Evolutionary conservation across 1,139 yeast genomes (phyloP).

Genomic region (Yamadazyma sp.): DNA sequence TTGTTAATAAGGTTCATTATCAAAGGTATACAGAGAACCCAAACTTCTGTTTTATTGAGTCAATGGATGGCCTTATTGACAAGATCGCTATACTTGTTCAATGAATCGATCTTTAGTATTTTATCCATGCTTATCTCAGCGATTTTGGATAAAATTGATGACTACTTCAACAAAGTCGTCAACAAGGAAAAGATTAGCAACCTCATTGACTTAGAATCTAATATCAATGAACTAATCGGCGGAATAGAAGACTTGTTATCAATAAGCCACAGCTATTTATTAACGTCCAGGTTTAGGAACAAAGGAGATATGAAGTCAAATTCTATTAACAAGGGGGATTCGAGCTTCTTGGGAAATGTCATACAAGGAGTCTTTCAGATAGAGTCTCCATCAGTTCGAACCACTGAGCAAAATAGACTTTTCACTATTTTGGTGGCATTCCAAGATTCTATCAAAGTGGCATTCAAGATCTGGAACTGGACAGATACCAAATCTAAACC

Average conservation of each 20-base stretch:
- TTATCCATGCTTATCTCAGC: conserved; percentile 50
- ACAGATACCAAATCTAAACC: conserved; percentile 50
- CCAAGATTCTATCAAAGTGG: conserved; percentile 55
- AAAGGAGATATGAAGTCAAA: conserved; percentile 17
- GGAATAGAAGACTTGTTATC: conserved; percentile 66
- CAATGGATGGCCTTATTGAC: conserved; percentile 49
- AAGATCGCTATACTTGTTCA: conserved; percentile 46
- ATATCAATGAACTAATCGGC: conserved; percentile 53
- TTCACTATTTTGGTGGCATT: conserved; percentile 61
- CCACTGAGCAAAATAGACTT: conserved; percentile 55
- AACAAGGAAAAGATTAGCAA: conserved; percentile 19
- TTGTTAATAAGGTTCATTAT: conserved; percentile 34
- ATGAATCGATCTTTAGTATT: conserved; percentile 52
- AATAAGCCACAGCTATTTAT: conserved; percentile 59
- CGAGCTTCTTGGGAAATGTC: conserved; percentile 65
- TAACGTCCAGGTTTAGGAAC: conserved; percentile 31
- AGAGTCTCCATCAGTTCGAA: conserved; percentile 63
- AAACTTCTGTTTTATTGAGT: conserved; percentile 41
- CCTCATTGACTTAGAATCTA: conserved; percentile 38
- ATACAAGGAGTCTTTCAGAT: conserved; percentile 85
- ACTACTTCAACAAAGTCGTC: conserved; percentile 28
- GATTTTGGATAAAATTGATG: conserved; percentile 46
- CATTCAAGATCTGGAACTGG: conserved; percentile 74
- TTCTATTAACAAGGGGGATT: conserved; percentile 28
- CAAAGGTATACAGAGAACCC: conserved; percentile 36